Base-by-base conservation (phyloP, 179 eudicot species). In the Gypsophila paniculata region DNA sequence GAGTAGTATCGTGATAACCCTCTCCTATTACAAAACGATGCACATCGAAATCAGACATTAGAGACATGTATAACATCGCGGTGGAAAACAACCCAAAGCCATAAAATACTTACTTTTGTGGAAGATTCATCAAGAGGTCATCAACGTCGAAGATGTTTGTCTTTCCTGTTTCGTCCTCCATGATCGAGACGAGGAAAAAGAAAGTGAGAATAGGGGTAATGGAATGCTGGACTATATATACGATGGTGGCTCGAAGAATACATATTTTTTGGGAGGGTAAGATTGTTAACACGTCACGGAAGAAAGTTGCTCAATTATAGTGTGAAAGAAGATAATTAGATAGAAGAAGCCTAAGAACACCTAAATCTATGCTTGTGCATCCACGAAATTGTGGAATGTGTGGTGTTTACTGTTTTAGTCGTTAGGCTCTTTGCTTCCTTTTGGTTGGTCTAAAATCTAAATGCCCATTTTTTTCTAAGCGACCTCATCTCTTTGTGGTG, bases 1-100 rank as follows among this genome's bases (percentile, higher is more conserved):
- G 87, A 73, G 79, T 86, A 86, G 61, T 75, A 86, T 70, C 84
- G 82, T 34, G 87, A 86, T 48, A 84, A 71, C 48, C 90, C 90
- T 78, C 82, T 82, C 81, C 85, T 84, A 38, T 76, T 15, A 48
- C 32, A 19, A 61, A 38, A 54, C 46, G 64, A 69, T 4, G 34
- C 42, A 44, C 42, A 36, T 61, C 11, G 8, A 48, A 19, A 65
- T 48, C 38, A 52, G 12, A 22, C 11, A 59, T 72, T 7, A 38
- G 29, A 44, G 21, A 0, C n/a, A 8, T 39, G 38, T 22, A 14
- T 60, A 32, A 17, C 54, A 0, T 6, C 5, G 32, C 2, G 11
- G 10, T 3, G 21, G 25, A 38, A 38, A 6, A 34, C 4, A 8
- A 60, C 15, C 6, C 26, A 3, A 26, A 62, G 14, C 29, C 62